Evolutionary conservation across 106 monocot genomes (phyloP).

Genomic region (Alisma plantagoaquatica): DNA sequence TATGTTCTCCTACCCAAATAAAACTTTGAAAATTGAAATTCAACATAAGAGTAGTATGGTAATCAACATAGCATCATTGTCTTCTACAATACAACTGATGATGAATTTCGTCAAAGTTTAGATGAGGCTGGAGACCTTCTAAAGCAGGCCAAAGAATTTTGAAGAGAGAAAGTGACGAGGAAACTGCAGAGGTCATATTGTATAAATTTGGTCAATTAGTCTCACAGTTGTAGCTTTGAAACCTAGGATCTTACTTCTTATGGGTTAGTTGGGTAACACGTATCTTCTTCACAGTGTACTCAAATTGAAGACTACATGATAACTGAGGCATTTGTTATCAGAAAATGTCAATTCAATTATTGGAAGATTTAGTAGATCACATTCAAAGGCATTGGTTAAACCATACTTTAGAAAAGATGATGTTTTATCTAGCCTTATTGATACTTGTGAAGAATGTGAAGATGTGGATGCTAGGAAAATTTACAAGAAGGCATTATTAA

Average conservation of each 20-base stretch:
- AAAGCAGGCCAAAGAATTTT: constrained; percentile 55
- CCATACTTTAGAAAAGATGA: constrained; percentile 30
- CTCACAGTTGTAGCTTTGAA: constrained; percentile 53
- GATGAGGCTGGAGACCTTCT: constrained; percentile 45
- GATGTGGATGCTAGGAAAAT: constrained; percentile 70
- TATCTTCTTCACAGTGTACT: constrained; percentile 91
- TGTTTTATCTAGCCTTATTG: constrained; percentile 44
- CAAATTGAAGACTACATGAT: constrained; percentile 71
- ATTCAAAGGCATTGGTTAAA: constrained; percentile 19
- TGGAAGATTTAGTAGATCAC: constrained; percentile 8
- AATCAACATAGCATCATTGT: no score
- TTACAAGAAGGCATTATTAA: constrained; percentile 68
- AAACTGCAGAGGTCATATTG: constrained; percentile 37
- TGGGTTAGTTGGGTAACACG: constrained; percentile 88
- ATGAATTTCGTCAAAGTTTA: constrained; percentile 42
- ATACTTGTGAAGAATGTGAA: constrained; percentile 96
- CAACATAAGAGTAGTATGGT: no score
- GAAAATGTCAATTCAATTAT: constrained; percentile 18
- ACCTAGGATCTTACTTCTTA: constrained; percentile 58
- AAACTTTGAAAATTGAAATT: no score
- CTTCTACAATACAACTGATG: constrained; percentile 24
- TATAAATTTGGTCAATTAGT: constrained; percentile 62
- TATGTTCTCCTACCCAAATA: no score
- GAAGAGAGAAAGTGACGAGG: no score
- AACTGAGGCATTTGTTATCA: constrained; percentile 60